Percentiles rank a stretch among this genome's conserved stretches.
phyloP scores from a whole-genome alignment of 176 grass and related monocot genomes.

The Raddia guianensis region DNA sequence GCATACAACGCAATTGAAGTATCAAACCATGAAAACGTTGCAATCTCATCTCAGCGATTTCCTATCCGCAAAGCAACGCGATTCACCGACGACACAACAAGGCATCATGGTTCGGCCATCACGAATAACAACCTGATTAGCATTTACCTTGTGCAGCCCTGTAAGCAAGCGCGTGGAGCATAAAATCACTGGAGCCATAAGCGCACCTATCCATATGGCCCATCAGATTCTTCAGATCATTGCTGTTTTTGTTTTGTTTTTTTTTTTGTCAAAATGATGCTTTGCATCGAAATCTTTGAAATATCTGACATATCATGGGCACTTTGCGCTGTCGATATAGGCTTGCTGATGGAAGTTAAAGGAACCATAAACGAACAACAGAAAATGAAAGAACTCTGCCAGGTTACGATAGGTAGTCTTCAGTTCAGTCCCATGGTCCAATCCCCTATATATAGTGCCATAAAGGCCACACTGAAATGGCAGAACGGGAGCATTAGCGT shows the following conservation, averaged over 20 bases:
- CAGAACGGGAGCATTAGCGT: conserved; percentile 36
- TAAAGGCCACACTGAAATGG: conserved; percentile 44
- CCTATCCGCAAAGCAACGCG: neutral
- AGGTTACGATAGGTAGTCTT: conserved; percentile 17
- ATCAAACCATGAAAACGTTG: neutral
- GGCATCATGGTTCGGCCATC: neutral
- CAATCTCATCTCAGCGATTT: neutral
- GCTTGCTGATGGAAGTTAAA: no score
- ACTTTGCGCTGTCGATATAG: neutral
- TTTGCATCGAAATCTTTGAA: neutral
- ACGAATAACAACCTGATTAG: neutral
- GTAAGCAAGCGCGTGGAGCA: neutral
- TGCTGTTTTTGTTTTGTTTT: neutral
- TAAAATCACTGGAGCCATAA: neutral
- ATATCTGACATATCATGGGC: neutral
- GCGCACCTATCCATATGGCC: neutral
- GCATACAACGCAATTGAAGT: neutral
- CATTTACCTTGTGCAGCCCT: neutral
- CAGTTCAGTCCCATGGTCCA: conserved; percentile 34
- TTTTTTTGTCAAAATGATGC: neutral
- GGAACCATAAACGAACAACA: neutral
- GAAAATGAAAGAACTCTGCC: neutral
- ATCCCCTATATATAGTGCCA: conserved; percentile 32
- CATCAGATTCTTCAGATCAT: conserved; percentile 6
- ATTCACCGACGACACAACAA: neutral